These are phyloP conservation scores for Lactarius deliciosus DNA, from an alignment of 768 basidiomycete species.

Conservation along the genomic window DNA sequence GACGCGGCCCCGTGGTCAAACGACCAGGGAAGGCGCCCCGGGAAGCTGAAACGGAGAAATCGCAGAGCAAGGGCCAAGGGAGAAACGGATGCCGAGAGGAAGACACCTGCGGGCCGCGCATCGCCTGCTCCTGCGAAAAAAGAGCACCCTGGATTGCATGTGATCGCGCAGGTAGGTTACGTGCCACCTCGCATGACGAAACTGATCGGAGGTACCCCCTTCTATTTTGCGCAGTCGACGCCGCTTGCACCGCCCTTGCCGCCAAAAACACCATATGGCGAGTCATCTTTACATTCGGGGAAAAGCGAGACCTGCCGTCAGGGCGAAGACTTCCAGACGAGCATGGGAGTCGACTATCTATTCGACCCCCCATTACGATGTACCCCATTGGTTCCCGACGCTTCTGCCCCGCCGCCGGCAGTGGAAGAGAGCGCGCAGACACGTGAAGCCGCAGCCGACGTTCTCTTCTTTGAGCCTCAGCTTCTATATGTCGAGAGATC, in stretches of 20 bases:
- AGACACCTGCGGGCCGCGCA: not conserved
- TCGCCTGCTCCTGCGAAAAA: not conserved
- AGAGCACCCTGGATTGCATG: not conserved
- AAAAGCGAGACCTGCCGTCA: not conserved
- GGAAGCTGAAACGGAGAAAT: not conserved
- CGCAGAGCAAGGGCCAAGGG: not conserved
- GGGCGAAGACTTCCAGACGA: slow-evolving; percentile 13
- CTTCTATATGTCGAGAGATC: not conserved
- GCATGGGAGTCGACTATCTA: slow-evolving; percentile 9
- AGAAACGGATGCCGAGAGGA: not conserved
- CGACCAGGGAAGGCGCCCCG: not conserved
- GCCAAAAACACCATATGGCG: slow-evolving; percentile 2
- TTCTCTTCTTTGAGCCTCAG: slow-evolving; percentile 15
- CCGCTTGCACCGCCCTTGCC: slow-evolving; percentile 4
- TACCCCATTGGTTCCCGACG: not conserved
- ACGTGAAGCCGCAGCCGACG: slow-evolving; percentile 16
- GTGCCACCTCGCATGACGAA: not conserved
- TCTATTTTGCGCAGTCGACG: not conserved
- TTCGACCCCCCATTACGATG: slow-evolving; percentile 8
- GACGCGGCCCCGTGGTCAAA: not conserved
- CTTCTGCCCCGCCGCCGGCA: not conserved
- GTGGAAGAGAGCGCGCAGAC: slow-evolving; percentile 18
- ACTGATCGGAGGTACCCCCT: not conserved
- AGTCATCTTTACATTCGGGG: not conserved
- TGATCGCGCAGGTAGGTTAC: slow-evolving; percentile 10